Evolutionary conservation across 2,329 filamentous ascomycete genomes (phyloP).

Genomic region (Sporothrix pseudoabietina): DNA sequence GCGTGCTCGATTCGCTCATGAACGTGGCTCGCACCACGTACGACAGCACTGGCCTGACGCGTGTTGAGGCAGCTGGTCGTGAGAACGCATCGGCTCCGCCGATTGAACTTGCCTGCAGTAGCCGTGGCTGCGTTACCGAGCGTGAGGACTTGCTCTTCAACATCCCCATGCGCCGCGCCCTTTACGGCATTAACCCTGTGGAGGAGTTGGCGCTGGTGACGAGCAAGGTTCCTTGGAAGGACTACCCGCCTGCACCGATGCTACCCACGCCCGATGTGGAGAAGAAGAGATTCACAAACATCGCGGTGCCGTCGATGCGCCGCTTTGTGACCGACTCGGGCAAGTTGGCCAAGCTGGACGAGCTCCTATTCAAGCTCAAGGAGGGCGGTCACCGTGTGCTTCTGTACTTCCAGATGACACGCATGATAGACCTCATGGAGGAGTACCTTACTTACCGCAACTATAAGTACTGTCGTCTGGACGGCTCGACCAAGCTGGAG

Average conservation of each 20-base stretch:
- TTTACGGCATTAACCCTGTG: slow-evolving; percentile 66
- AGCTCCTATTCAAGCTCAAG: slow-evolving; percentile 86
- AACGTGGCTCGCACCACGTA: slow-evolving; percentile 72
- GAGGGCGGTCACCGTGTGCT: slow-evolving; percentile 89
- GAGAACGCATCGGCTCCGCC: slow-evolving; percentile 84
- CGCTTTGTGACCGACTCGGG: slow-evolving; percentile 97
- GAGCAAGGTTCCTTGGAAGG: slow-evolving; percentile 66
- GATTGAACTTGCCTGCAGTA: slow-evolving; percentile 75
- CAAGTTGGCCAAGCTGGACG: slow-evolving; percentile 89
- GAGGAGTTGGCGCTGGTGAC: slow-evolving; percentile 76
- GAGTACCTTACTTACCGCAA: slow-evolving; percentile 98
- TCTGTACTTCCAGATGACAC: slow-evolving; percentile 99
- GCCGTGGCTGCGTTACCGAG: slow-evolving; percentile 65
- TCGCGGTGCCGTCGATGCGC: slow-evolving; percentile 92
- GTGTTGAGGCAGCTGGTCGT: slow-evolving; percentile 78
- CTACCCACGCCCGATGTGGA: slow-evolving; percentile 78
- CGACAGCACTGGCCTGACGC: slow-evolving; percentile 68
- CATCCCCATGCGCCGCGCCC: slow-evolving; percentile 66
- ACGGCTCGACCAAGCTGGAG: slow-evolving; percentile 95
- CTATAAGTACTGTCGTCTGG: slow-evolving; percentile 96
- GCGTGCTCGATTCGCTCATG: slow-evolving; percentile 72
- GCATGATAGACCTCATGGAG: slow-evolving; percentile 99
- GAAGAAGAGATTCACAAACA: slow-evolving; percentile 84
- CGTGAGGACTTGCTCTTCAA: slow-evolving; percentile 79
- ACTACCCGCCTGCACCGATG: slow-evolving; percentile 65